A percentile compares a stretch with the other conserved stretches of the same genome.
These are phyloP conservation scores for Exophiala xenobiotica DNA, from an alignment of 2,329 filamentous ascomycete species.

Conservation along the genomic window DNA sequence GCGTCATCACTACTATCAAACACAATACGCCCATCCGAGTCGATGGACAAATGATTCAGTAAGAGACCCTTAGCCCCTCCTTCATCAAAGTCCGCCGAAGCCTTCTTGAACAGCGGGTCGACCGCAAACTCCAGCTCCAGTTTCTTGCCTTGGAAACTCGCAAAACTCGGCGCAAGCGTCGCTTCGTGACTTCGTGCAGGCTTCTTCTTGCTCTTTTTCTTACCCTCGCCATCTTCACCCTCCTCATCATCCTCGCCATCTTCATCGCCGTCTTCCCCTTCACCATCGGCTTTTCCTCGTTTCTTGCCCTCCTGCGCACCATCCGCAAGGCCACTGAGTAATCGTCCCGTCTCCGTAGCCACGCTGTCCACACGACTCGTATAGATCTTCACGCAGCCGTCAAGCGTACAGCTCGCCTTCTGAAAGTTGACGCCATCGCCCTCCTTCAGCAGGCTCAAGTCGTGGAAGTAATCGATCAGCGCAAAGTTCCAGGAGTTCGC, in stretches of 20 bases:
- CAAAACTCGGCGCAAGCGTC: constrained; percentile 87
- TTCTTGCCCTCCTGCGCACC: constrained; percentile 67
- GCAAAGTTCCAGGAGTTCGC: constrained; percentile 99
- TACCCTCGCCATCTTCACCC: constrained; percentile 46
- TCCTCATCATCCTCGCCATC: constrained; percentile 61
- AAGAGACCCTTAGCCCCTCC: constrained; percentile 93
- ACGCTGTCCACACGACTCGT: constrained; percentile 98
- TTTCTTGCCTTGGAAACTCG: constrained; percentile 88
- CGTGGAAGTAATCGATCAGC: constrained; percentile 99
- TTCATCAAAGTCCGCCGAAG: constrained; percentile 96
- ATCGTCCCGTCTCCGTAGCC: constrained; percentile 92
- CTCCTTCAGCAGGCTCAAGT: constrained; percentile 96
- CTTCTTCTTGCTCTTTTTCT: constrained; percentile 70
- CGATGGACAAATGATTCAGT: constrained; percentile 95
- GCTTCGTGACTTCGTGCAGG: constrained; percentile 80
- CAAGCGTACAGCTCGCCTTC: constrained; percentile 93
- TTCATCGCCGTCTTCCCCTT: constrained; percentile 64
- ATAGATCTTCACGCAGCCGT: constrained; percentile 99
- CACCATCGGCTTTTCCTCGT: constrained; percentile 60
- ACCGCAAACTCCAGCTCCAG: constrained; percentile 96
- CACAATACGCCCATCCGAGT: constrained; percentile 85
- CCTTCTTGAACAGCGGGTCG: constrained; percentile 98
- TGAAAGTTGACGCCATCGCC: constrained; percentile 98
- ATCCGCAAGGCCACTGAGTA: constrained; percentile 89
- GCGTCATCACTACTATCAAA: constrained; percentile 96